These are phyloP conservation scores for Whalleya microplaca DNA, from an alignment of 2,329 filamentous ascomycete species.

Conservation along the genomic window DNA sequence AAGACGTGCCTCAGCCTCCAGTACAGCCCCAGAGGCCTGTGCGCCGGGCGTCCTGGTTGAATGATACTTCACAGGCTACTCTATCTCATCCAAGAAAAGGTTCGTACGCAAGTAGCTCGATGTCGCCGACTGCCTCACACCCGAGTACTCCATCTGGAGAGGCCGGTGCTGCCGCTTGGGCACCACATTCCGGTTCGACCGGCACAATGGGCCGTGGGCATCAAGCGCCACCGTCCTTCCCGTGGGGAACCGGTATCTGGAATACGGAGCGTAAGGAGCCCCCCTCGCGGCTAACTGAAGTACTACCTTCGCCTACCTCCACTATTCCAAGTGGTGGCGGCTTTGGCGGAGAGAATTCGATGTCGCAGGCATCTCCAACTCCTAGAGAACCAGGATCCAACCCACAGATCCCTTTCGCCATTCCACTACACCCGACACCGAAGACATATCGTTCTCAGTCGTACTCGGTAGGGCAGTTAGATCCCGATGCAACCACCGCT, in stretches of 20 bases:
- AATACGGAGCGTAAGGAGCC: constrained; percentile 78
- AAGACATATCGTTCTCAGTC: constrained; percentile 96
- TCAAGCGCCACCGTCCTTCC: constrained; percentile 55
- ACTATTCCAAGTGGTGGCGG: constrained; percentile 48
- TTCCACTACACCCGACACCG: constrained; percentile 84
- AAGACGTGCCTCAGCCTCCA: constrained; percentile 53
- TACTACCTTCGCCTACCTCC: constrained; percentile 75
- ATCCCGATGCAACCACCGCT: constrained; percentile 61
- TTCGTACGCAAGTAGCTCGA: constrained; percentile 75
- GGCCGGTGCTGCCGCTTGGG: constrained; percentile 56
- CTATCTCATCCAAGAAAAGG: constrained; percentile 70
- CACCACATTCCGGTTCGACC: constrained; percentile 53
- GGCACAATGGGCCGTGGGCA: constrained; percentile 53
- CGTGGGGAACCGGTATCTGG: constrained; percentile 85
- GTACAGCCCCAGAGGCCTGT: constrained; percentile 62
- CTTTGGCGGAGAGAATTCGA: constrained; percentile 50
- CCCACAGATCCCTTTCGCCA: constrained; percentile 79
- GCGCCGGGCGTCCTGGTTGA: constrained; percentile 82
- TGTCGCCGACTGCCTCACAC: constrained; percentile 80
- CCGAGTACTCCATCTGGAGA: constrained; percentile 80
- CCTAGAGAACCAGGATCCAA: constrained; percentile 58
- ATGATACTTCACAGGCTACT: constrained; percentile 70
- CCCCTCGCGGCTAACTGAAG: constrained; percentile 73
- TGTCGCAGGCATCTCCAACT: constrained; percentile 54
- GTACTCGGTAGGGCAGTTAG: constrained; percentile 91